Evolutionary conservation across 2,329 filamentous ascomycete species (phyloP).

Genomic region (Claviceps lovelessii): DNA sequence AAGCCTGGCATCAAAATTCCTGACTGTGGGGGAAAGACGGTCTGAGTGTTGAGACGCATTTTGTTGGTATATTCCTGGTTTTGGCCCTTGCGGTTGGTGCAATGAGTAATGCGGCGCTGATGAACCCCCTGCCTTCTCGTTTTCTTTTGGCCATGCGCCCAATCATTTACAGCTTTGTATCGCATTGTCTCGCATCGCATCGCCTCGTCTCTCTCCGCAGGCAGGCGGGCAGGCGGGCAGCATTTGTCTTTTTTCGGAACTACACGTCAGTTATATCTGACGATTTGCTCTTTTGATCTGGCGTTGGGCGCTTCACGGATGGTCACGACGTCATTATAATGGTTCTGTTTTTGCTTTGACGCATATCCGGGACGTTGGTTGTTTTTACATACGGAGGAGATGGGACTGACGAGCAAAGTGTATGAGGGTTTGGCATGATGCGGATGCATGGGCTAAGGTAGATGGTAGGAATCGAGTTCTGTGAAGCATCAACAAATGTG

Average conservation of each 20-base stretch:
- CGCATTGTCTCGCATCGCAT: background rate
- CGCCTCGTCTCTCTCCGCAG: background rate
- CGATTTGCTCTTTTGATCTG: background rate
- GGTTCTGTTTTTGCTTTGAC: background rate
- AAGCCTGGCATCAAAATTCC: conserved; percentile 78
- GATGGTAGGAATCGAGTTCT: background rate
- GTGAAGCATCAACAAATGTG: background rate
- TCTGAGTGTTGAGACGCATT: conserved; percentile 15
- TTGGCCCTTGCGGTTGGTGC: background rate
- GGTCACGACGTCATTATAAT: background rate
- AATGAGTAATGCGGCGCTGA: background rate
- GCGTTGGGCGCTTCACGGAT: background rate
- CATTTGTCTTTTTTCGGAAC: background rate
- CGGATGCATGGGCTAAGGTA: background rate
- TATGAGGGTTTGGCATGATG: background rate
- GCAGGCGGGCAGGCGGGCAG: background rate
- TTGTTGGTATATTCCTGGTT: background rate
- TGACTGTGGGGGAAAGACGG: conserved; percentile 64
- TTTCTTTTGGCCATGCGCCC: background rate
- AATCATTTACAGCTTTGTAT: background rate
- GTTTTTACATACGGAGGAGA: background rate
- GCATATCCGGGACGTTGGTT: background rate
- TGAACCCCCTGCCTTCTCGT: background rate
- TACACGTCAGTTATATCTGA: background rate
- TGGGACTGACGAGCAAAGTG: background rate